A percentile compares a stretch with the other conserved stretches of the same genome.
Conservation (phyloP, 805 yeast genomes). For the Schwanniomyces pseudopolymorphus region DNA sequence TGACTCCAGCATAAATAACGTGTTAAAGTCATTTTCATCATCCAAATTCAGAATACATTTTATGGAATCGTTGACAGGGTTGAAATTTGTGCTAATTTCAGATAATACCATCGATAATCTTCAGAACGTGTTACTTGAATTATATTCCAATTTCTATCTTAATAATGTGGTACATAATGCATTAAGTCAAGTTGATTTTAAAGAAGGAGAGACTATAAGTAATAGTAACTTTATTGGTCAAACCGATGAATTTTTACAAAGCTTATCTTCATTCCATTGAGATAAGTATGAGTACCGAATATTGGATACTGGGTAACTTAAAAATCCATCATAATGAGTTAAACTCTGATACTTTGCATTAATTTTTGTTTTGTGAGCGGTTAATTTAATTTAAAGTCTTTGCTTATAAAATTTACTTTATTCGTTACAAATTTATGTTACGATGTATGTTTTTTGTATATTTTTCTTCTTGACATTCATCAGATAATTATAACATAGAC, state of each 20-base stretch:
- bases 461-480: too few relatives aligned
- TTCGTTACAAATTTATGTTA: too few relatives aligned
- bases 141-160: conserved; percentile 60
- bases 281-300: not conserved
- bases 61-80: conserved; percentile 74
- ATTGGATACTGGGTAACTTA: too few relatives aligned
- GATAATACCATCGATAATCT: conserved; percentile 61
- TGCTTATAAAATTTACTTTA: too few relatives aligned
- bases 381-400: too few relatives aligned
- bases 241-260: conserved; percentile 47
- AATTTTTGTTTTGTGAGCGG: too few relatives aligned
- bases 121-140: conserved; percentile 52
- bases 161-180: conserved; percentile 60
- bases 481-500: not conserved
- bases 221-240: conserved; percentile 56
- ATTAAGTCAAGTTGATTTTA: conserved; percentile 56
- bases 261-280: conserved; percentile 17
- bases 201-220: conserved; percentile 49
- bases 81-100: conserved; percentile 72
- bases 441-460: too few relatives aligned
- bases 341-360: not conserved
- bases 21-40: conserved; percentile 60
- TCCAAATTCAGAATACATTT: conserved; percentile 77
- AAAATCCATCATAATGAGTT: not conserved
- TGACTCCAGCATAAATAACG: conserved; percentile 29